Base-by-base conservation (phyloP, 2,329 filamentous ascomycete species). In the Aspergillus japonicus region DNA sequence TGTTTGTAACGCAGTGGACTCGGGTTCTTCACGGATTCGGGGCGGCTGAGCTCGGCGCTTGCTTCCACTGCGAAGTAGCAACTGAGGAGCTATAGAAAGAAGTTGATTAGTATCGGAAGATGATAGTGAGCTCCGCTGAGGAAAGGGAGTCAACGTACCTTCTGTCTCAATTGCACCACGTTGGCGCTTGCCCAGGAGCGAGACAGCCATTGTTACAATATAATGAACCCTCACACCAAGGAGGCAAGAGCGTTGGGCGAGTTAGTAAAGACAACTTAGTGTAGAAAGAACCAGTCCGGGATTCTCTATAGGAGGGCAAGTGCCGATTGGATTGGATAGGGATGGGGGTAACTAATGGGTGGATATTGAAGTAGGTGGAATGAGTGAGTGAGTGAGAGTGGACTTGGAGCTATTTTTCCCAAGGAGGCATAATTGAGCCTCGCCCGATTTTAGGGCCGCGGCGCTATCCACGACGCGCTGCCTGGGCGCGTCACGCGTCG, bases 41-140 rank as follows among this genome's bases (percentile, higher is more conserved):
- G 76, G 70, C 77, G 77, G 65, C 75, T 77, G 79, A 71, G 73
- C 73, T 64, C 79, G 78, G 64, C 78, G 79, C 74, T 81, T 83
- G 69, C 78, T 80, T 51, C 76, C 73, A 59, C 74, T 75, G 31
- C 71, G 75, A 50, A 74, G 63, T 50, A 74, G 70, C n/a, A 75
- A 58, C 39, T 64, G 65, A 68, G 65, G 59, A 57, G 58, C 57
- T 56, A 42, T 54, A 39, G 53, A 31, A 49, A 11, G 2, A 31
- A 51, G 48, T 31, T n/a, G 50, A 23, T 7, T 54, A 56, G 19
- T 44, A 55, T 55, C 47, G 47, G 50, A 16, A 51, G 26, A 42
- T 24, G 24, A 61, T 12, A 19, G 23, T 51, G 35, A 62, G 62
- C 33, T 5, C 39, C 16, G 5, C 16, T 19, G 58, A 58, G 62